A percentile compares a stretch with the other conserved stretches of the same genome.
Evolutionary conservation across 1,284 basidiomycete species (phyloP).

Genomic region (Phaffia rhodozyma): DNA sequence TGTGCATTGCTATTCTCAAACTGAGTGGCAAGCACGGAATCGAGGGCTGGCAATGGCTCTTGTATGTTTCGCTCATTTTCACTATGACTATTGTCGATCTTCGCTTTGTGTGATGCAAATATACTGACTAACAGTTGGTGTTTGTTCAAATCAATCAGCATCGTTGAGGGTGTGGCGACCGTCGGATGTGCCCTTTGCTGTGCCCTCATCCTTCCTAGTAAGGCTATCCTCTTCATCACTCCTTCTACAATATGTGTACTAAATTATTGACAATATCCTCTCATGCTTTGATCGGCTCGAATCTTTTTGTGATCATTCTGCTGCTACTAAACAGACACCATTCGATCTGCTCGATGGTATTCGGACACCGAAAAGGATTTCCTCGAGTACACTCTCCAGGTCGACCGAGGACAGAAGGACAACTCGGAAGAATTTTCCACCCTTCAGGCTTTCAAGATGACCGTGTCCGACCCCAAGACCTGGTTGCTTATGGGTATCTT

Average conservation of each 20-base stretch:
- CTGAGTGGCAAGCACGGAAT: conserved; percentile 4
- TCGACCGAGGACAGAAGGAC: conserved; percentile 11
- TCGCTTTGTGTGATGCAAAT: not conserved
- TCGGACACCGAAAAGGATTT: not conserved
- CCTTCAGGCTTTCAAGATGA: not conserved
- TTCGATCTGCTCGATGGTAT: too few species aligned
- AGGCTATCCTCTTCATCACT: conserved; percentile 19
- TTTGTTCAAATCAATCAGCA: not conserved
- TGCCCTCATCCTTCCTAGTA: conserved; percentile 30
- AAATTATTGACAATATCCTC: too few species aligned
- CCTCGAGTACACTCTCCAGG: not conserved
- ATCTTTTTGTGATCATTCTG: too few species aligned
- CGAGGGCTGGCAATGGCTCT: conserved; percentile 11
- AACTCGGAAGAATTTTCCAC: not conserved
- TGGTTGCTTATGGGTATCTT: conserved; percentile 4
- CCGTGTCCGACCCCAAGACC: conserved; percentile 6
- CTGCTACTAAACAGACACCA: too few species aligned
- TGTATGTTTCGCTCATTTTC: not conserved
- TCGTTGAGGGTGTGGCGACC: conserved; percentile 8
- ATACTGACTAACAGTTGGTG: too few species aligned
- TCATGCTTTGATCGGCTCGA: too few species aligned
- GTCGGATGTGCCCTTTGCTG: conserved; percentile 24
- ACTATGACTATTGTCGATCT: not conserved
- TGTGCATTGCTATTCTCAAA: conserved; percentile 5
- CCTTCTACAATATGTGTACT: too few species aligned